Evolutionary conservation across 805 yeast genomes (phyloP).

Genomic region (Monosporozyma yasuniensis): DNA sequence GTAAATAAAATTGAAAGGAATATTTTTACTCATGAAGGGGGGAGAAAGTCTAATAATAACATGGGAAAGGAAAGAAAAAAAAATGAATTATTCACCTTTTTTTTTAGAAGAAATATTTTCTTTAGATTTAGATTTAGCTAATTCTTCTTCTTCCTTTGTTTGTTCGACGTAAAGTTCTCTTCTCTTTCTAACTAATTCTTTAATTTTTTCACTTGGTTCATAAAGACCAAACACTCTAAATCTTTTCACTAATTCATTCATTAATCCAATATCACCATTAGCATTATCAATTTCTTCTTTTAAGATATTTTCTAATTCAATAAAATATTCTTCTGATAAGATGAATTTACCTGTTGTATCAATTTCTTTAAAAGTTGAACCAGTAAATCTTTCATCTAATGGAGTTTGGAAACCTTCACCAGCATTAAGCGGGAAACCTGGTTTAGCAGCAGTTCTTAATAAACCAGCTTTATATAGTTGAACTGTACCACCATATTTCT

Average conservation of each 20-base stretch:
- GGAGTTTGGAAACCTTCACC: constrained; percentile 83
- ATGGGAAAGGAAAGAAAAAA: background rate
- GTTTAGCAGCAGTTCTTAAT: constrained; percentile 45
- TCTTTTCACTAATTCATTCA: constrained; percentile 40
- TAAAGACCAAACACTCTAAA: constrained; percentile 62
- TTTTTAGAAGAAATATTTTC: background rate
- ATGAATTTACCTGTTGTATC: constrained; percentile 37
- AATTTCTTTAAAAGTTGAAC: constrained; percentile 31
- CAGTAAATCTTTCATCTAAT: constrained; percentile 31
- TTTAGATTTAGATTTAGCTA: background rate
- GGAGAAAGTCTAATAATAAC: too few species aligned
- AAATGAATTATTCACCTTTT: background rate
- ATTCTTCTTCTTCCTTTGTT: background rate
- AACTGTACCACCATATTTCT: constrained; percentile 64
- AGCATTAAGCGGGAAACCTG: constrained; percentile 53
- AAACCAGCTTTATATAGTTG: constrained; percentile 69
- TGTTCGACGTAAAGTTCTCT: constrained; percentile 18
- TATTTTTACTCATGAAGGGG: background rate
- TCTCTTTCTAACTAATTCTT: constrained; percentile 21
- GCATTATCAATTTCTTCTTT: constrained; percentile 31
- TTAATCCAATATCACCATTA: constrained; percentile 31
- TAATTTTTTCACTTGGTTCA: constrained; percentile 34
- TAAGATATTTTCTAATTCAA: constrained; percentile 41
- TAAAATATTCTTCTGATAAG: constrained; percentile 48
- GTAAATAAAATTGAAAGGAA: background rate